These are phyloP conservation scores for Russula brevipes DNA, from an alignment of 768 basidiomycete species.

Conservation along the genomic window DNA sequence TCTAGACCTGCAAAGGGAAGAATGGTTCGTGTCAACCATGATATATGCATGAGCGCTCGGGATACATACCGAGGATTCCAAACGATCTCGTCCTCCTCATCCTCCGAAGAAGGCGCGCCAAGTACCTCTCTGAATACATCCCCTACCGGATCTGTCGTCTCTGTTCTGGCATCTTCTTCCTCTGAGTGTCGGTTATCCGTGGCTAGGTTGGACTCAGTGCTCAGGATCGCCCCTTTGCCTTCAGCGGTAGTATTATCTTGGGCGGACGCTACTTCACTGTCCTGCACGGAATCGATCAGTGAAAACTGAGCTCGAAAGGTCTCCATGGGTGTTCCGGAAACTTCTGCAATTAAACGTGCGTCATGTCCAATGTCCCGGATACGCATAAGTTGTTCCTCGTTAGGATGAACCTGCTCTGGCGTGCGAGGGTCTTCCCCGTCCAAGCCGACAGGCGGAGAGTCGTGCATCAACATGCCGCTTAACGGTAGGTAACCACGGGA, in stretches of 20 bases:
- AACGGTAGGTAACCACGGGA: constrained; percentile 85
- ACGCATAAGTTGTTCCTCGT: constrained; percentile 93
- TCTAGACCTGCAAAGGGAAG: not conserved
- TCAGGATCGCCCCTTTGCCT: not conserved
- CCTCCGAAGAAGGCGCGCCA: constrained; percentile 39
- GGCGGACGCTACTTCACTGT: not conserved
- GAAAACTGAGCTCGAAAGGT: constrained; percentile 19
- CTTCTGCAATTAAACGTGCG: constrained; percentile 46
- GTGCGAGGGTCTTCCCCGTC: constrained; percentile 12
- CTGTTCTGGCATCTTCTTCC: constrained; percentile 61
- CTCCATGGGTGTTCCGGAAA: constrained; percentile 12
- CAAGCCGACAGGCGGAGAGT: constrained; percentile 10
- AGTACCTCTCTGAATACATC: constrained; percentile 55
- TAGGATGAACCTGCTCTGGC: constrained; percentile 63
- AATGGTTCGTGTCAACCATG: not conserved
- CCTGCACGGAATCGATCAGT: constrained; percentile 18
- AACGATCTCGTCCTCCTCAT: constrained; percentile 70
- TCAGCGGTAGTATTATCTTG: not conserved
- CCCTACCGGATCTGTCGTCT: constrained; percentile 70
- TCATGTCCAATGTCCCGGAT: constrained; percentile 80
- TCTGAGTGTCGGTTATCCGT: constrained; percentile 28
- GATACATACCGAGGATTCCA: constrained; percentile 56
- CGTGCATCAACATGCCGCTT: constrained; percentile 48
- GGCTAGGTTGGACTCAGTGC: constrained; percentile 17
- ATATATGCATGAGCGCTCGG: not conserved